Percentiles rank a stretch among this genome's conserved stretches.
Conservation (phyloP, 2,329 filamentous ascomycete species). For the Sclerotinia sclerotiorum region DNA sequence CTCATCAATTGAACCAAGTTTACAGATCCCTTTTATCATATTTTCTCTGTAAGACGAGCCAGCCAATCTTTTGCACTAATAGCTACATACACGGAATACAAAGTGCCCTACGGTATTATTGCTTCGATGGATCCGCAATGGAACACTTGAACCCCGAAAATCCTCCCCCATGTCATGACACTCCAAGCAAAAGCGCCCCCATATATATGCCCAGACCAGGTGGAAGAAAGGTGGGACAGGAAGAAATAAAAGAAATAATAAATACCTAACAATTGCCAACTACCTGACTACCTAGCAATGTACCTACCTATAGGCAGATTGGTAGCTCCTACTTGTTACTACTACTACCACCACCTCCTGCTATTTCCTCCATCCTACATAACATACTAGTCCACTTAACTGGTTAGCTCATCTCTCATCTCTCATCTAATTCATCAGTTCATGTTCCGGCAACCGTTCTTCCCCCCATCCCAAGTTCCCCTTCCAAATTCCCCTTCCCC, state of each 20-base stretch:
- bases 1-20: neutral
- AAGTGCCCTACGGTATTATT: neutral
- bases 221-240: neutral
- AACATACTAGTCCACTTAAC: neutral
- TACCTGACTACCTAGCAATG: too few relatives aligned
- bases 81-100: too few relatives aligned
- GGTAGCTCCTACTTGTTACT: too few relatives aligned
- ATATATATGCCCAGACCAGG: constrained; percentile 1
- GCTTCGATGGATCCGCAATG: constrained; percentile 7
- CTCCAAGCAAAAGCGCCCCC: neutral
- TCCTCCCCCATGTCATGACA: neutral
- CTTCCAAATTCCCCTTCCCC: neutral
- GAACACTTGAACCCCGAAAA: constrained; percentile 8
- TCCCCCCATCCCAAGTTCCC: constrained; percentile 19
- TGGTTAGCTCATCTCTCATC: neutral
- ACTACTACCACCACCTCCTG: too few relatives aligned
- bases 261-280: too few relatives aligned
- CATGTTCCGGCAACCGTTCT: constrained; percentile 21
- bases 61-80: neutral
- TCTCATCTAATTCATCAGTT: neutral
- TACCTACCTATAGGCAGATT: too few relatives aligned
- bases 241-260: neutral
- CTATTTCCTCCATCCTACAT: too few relatives aligned
- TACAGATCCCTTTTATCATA: neutral
- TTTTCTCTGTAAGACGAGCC: neutral